Base-by-base conservation (phyloP, 2,329 filamentous ascomycete genomes). In the Diaporthe citri region DNA sequence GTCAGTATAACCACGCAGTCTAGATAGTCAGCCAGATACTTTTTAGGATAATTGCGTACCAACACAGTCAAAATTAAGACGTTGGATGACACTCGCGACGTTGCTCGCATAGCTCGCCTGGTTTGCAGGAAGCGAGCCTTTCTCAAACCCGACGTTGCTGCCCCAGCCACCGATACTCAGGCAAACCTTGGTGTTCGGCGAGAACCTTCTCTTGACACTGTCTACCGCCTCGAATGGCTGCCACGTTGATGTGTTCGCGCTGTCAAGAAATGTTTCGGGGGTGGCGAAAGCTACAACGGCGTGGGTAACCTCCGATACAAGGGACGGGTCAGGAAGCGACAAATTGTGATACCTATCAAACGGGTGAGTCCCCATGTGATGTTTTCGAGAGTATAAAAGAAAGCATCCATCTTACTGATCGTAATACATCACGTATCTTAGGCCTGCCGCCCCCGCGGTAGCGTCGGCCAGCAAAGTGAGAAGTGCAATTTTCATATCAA, bases 131-230 rank as follows among this genome's bases (percentile, higher is more conserved):
- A 13, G 86, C 1, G 91, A 90, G 0, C 88, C 92, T 15, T 81
- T 82, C 0, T 88, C 87, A 79, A 94, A 95, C 0, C 92, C 93
- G 12, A 82, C 80, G 76, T 94, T 92, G 0, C 60, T 66, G 4
- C 92, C 93, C 93, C 93, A 95, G 71, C 93, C 93, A 15, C 93
- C 93, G 77, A 95, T 90, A 28, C 60, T 66, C 28, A 66, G 12
- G 5, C 60, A 66, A 7, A 66, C 41, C 20, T 66, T 48, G 8
- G 28, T 22, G 7, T 66, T 48, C 3, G 39, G 3, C 4, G 41
- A 66, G 6, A 66, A 66, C 10, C 60, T 20, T 34, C 13, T 36
- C 17, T 48, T 66, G 41, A 51, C 41, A 34, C 41, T 48, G 2
- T 48, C 39, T 10, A 66, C 25, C 10, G 60, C 12, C 17, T 66